Conservation (phyloP, 176 grass and related monocot genomes). For the Paspalum notatum region DNA sequence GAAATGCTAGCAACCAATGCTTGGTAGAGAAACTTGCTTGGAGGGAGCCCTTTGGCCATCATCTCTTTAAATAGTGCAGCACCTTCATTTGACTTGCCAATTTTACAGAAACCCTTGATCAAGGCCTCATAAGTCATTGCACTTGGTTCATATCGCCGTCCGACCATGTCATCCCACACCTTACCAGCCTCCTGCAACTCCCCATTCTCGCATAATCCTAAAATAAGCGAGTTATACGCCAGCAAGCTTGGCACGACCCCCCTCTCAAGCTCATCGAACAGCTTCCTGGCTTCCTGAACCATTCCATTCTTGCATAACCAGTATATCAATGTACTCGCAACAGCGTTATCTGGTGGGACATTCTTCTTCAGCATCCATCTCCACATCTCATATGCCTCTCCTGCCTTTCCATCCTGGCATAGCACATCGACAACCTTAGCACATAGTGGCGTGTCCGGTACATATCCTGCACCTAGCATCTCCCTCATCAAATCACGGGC, state of each 20-base stretch:
- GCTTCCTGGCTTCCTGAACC: conserved; percentile 58
- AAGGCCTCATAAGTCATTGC: conserved; percentile 66
- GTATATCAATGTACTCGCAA: conserved; percentile 62
- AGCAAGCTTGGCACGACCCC: conserved; percentile 57
- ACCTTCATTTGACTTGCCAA: conserved; percentile 58
- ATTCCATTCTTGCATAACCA: conserved; percentile 76
- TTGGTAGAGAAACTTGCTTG: conserved; percentile 54
- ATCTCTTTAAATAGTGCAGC: conserved; percentile 62
- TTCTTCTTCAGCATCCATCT: conserved; percentile 69
- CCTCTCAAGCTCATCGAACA: conserved; percentile 71
- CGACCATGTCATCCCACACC: conserved; percentile 83
- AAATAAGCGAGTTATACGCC: conserved; percentile 76
- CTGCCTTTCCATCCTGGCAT: conserved; percentile 63
- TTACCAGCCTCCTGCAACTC: conserved; percentile 62
- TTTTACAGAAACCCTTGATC: conserved; percentile 77
- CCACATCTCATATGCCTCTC: conserved; percentile 63
- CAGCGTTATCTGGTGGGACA: conserved; percentile 58
- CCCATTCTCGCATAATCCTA: conserved; percentile 69
- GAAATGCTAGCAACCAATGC: conserved; percentile 53
- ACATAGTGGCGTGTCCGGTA: conserved; percentile 46
- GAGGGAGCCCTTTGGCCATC: conserved; percentile 49
- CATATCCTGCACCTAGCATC: conserved; percentile 59
- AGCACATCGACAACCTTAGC: conserved; percentile 73
- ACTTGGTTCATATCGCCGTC: conserved; percentile 65
- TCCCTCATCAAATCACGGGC: conserved; percentile 52